Evolutionary conservation across 352 stramenopile species (phyloP).

Genomic region (Globisporangium splendens): DNA sequence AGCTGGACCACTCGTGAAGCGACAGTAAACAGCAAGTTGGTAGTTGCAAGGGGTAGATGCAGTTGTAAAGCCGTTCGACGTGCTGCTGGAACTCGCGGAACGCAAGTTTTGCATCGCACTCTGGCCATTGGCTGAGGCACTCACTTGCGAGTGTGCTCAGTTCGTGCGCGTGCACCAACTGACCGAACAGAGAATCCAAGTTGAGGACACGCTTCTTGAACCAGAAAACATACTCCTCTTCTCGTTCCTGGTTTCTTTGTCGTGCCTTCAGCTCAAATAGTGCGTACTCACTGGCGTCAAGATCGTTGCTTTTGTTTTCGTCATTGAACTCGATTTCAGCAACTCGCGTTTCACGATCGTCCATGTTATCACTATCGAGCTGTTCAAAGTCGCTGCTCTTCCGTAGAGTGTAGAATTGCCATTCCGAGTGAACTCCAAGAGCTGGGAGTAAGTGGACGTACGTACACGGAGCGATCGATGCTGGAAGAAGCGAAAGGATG

Average conservation of each 20-base stretch:
- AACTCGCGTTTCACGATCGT: background rate
- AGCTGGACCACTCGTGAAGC: slow-evolving; percentile 47
- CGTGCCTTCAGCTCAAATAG: slow-evolving; percentile 30
- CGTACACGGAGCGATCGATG: slow-evolving; percentile 25
- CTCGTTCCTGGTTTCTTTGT: slow-evolving; percentile 20
- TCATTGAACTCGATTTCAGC: slow-evolving; percentile 21
- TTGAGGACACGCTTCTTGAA: slow-evolving; percentile 50
- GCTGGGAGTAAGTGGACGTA: slow-evolving; percentile 56
- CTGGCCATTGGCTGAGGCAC: slow-evolving; percentile 27
- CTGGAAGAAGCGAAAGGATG: slow-evolving; percentile 44
- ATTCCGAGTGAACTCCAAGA: slow-evolving; percentile 21
- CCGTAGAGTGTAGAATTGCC: slow-evolving; percentile 42
- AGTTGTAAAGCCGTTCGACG: slow-evolving; percentile 60
- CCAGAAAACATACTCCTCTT: slow-evolving; percentile 39
- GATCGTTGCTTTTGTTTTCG: slow-evolving; percentile 43
- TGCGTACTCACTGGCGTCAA: slow-evolving; percentile 31
- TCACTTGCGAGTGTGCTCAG: slow-evolving; percentile 32
- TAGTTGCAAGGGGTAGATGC: slow-evolving; percentile 42
- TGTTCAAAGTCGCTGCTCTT: slow-evolving; percentile 3
- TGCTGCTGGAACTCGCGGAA: slow-evolving; percentile 47
- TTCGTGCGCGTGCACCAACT: slow-evolving; percentile 44
- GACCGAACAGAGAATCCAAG: slow-evolving; percentile 55
- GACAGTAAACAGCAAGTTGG: slow-evolving; percentile 33
- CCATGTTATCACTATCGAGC: background rate
- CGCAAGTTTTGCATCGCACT: slow-evolving; percentile 23